Base-by-base conservation (phyloP, 257 asterid species). In the Rehmannia glutinosa region DNA sequence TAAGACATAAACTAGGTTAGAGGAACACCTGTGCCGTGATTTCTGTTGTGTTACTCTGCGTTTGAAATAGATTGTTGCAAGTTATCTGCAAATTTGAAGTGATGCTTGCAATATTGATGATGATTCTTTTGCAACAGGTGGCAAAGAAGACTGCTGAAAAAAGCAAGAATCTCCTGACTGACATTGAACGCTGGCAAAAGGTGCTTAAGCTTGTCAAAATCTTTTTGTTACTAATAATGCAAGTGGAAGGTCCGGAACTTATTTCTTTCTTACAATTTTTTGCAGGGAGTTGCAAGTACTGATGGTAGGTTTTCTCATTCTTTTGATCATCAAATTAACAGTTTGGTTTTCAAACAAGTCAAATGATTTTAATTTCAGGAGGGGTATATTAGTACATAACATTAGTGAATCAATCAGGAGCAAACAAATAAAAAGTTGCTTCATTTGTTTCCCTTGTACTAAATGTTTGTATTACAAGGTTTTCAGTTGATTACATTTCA, bases 141-240 rank as follows among this genome's bases (percentile, higher is more conserved):
- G 96, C 98, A 32, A 89, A 89, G 85, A 90, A 74, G 72, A 92
- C 97, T 58, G 97, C 98, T 38, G 91, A 89, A 70, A n/a, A 88
- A 73, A 92, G 97, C 80, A 92, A 92, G 91, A 82, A 84, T 72
- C 78, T 92, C 43, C 78, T 89, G 64, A 86, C 90, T 68, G 98
- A 92, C 81, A 82, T 89, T 21, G 98, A 92, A 75, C 70, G 98
- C 55, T 89, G 98, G 98, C 98, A 92, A 79, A 92, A 92, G 91
- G 98, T 87, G 27, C 47, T 68, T 28, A 63, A 2, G 64, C 36
- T 64, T 46, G 30, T 20, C 11, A 46, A 16, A 46, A 17, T 68
- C 21, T 61, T 39, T 11, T 61, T 69, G 45, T 67, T 69, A 53
- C 27, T 45, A 12, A 13, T 60, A 38, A n/a, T 57, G 52, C 36